Conservation (phyloP, 495 filamentous ascomycete genomes). For the Aspergillus nidulans region DNA sequence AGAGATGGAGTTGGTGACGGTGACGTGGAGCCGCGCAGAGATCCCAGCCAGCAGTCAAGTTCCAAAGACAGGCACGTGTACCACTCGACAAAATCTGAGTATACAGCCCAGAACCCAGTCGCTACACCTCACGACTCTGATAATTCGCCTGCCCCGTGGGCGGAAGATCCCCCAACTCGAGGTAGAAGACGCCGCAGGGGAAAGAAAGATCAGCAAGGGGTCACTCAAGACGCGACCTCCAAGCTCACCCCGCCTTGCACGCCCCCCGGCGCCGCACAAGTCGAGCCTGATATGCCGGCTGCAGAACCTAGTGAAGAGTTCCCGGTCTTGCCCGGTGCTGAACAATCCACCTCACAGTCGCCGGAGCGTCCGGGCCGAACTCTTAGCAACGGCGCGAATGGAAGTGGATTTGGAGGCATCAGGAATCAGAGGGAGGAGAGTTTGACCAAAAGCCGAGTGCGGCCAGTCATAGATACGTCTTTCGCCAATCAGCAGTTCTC, state of each 20-base stretch:
- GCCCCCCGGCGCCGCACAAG: conserved; percentile 20
- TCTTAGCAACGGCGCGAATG: conserved; percentile 6
- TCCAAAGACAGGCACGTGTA: neutral
- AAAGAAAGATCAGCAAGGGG: conserved; percentile 20
- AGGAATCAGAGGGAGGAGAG: neutral
- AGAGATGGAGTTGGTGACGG: neutral
- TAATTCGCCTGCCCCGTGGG: neutral
- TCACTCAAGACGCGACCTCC: conserved; percentile 16
- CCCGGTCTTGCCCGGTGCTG: neutral
- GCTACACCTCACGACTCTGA: conserved; percentile 4
- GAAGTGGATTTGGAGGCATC: neutral
- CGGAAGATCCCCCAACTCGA: conserved; percentile 9
- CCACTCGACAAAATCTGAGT: conserved; percentile 3
- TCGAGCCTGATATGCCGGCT: conserved; percentile 7
- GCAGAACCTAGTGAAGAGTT: conserved; percentile 2
- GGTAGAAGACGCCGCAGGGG: conserved; percentile 22
- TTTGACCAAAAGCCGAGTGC: conserved; percentile 11
- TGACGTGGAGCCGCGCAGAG: neutral
- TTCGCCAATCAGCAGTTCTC: conserved; percentile 35
- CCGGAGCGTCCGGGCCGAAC: conserved; percentile 12
- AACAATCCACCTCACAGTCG: conserved; percentile 1
- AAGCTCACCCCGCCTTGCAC: conserved; percentile 41
- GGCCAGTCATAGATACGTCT: conserved; percentile 40
- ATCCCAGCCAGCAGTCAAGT: neutral
- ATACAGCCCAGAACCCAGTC: conserved; percentile 1